Base-by-base conservation (phyloP, 176 grass and related monocot species). In the Canna indica region DNA sequence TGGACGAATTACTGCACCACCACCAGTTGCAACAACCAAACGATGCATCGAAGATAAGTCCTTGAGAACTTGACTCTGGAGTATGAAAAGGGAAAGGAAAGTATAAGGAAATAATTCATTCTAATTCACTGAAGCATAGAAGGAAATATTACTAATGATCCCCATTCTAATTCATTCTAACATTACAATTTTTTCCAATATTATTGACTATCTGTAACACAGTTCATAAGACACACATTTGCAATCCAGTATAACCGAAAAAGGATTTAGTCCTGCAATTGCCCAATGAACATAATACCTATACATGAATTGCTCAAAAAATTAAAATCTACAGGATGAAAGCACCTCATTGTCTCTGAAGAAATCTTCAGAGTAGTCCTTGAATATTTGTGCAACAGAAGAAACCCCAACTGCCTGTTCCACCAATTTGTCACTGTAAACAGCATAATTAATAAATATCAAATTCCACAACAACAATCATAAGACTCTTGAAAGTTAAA, bases 21-120 rank as follows among this genome's bases (percentile, higher is more conserved):
- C 94, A 47, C 94, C 94, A 29, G 94, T 99, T 27, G 94, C 94
- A 73, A 99, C 89, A 88, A 99, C 89, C 79, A 99, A 86, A 32
- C 86, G 86, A n/a, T 50, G 73, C 94, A 93, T 93, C 13, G 84
- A 87, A 35, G 94, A 93, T 73, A 99, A 84, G 69, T 93, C 94
- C 70, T 76, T 87, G 45, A 99, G 76, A 27, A 99, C 94, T 63
- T 85, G 75, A 83, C 94, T 99, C 94, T 99, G 80, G 45, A 83
- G 57, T n/a, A n/a, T n/a, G n/a, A n/a, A 48, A 46, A 35, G 72
- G 46, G 11, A 80, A 76, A 68, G 52, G 73, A 47, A 72, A 39
- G 11, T 72, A 22, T 41, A 70, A 46, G 25, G 8, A 36, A 77
- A 66, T 36, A n/a, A n/a, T n/a, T n/a, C n/a, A n/a, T n/a, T n/a